Evolutionary conservation across 1,284 basidiomycete genomes (phyloP).

Genomic region (Marasmius sp.): DNA sequence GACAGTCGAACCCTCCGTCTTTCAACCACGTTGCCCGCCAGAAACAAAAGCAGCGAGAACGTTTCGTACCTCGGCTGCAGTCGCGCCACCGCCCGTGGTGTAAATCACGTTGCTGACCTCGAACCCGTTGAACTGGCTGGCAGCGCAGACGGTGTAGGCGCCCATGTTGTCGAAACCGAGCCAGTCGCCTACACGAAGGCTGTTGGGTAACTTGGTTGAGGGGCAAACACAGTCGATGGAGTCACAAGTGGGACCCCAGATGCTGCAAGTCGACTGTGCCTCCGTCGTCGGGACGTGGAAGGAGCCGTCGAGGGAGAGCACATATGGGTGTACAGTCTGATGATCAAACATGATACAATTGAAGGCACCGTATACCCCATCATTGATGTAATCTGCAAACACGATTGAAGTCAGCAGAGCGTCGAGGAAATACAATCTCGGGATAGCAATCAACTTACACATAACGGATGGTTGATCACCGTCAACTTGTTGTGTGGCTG

Average conservation of each 20-base stretch:
- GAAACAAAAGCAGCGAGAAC: constrained; percentile 3
- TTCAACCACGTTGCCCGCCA: neutral
- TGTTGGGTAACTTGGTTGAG: constrained; percentile 58
- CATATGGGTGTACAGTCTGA: constrained; percentile 83
- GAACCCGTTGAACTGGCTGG: constrained; percentile 87
- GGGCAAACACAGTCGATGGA: constrained; percentile 84
- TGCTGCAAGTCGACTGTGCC: constrained; percentile 38
- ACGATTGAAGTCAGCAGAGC: constrained; percentile 2
- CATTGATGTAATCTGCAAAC: constrained; percentile 89
- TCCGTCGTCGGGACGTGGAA: constrained; percentile 43
- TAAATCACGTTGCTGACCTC: constrained; percentile 66
- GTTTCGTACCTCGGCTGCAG: constrained; percentile 5
- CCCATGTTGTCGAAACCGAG: constrained; percentile 91
- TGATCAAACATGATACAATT: constrained; percentile 97
- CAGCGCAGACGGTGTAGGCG: constrained; percentile 90
- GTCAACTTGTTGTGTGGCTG: constrained; percentile 31
- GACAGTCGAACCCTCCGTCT: neutral
- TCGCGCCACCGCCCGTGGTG: constrained; percentile 44
- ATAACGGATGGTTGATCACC: constrained; percentile 67
- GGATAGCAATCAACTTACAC: constrained; percentile 58
- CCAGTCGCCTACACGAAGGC: constrained; percentile 86
- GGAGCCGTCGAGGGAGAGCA: constrained; percentile 52
- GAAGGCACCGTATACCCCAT: constrained; percentile 97
- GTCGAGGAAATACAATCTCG: constrained; percentile 11
- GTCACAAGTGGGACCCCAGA: constrained; percentile 82